Evolutionary conservation across 805 yeast genomes (phyloP), one percentile per base, ranked within the genome.

Genomic region (Starmerella asiatica): DNA sequence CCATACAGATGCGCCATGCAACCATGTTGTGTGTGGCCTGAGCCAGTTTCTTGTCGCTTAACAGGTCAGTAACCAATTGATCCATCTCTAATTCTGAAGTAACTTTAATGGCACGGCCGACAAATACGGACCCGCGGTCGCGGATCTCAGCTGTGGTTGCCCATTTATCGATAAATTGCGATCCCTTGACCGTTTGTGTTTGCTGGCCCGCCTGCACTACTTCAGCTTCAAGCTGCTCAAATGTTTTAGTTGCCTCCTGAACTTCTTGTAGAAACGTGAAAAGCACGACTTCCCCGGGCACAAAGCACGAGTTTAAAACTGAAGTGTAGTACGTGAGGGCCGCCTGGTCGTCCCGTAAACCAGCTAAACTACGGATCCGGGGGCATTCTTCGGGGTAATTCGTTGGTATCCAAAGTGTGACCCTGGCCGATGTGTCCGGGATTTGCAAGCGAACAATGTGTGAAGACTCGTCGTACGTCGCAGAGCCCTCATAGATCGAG

Each of bases 81-180:
- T 64, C 56, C 1, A 85, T 93, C 42, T 86, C 84, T 3, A 72
- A 74, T n/a, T 75, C 77, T 0, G 79, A 67, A 15, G 65, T 55
- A 0, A 77, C 88, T 34, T 57, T 60, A 28, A 74, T 63, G 0
- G 86, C 83, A 55, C 74, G 79, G 0, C 80, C 96, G 37, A 84
- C 69, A 51, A 88, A 88, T 1, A 83, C 76, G 0, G 95, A 84
- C 12, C 82, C 84, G 40, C 96, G 63, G 56, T 88, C 98, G 1
- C 68, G 61, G 1, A 86, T 69, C 0, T 93, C 80, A 1, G 80
- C 93, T 1, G 93, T 78, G 9, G 68, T 66, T 0, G 61, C 53
- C 97, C 97, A 91, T 1, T 78, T 79, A 30, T 64, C 70, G n/a
- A 80, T 42, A 5, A 12, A 29, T 19, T 31, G 26, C 1, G 54